Evolutionary conservation across 208 protist species (phyloP).

Genomic region (Entamoeba invadens): DNA sequence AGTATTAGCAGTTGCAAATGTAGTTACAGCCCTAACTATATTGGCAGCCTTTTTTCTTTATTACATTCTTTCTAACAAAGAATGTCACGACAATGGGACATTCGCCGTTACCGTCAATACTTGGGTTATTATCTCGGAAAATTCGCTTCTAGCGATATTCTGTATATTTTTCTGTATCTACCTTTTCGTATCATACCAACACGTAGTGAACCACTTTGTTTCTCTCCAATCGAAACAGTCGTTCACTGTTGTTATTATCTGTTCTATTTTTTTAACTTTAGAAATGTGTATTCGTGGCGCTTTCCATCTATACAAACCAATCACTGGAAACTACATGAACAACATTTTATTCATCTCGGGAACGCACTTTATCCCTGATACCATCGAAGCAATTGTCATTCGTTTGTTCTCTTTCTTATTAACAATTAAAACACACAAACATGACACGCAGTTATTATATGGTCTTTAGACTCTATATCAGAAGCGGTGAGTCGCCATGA

Average conservation of each 20-base stretch:
- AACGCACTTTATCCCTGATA: background rate
- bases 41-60: background rate
- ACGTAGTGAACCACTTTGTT: background rate
- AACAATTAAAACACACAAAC: background rate
- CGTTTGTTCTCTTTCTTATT: background rate
- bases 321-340: background rate
- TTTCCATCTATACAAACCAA: background rate
- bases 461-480: background rate
- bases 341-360: background rate
- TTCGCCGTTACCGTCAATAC: background rate
- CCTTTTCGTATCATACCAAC: background rate
- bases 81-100: background rate
- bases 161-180: background rate
- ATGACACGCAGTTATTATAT: background rate
- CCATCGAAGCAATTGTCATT: background rate
- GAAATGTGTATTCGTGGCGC: background rate
- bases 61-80: background rate
- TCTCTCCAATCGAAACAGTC: background rate
- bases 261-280: background rate
- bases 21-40: background rate
- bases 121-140: background rate
- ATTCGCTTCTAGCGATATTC: background rate
- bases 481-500: background rate
- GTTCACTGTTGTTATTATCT: background rate
- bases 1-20: background rate